phyloP scores from a whole-genome alignment of 2,329 filamentous ascomycete species.

The Cladophialophora bantiana region DNA sequence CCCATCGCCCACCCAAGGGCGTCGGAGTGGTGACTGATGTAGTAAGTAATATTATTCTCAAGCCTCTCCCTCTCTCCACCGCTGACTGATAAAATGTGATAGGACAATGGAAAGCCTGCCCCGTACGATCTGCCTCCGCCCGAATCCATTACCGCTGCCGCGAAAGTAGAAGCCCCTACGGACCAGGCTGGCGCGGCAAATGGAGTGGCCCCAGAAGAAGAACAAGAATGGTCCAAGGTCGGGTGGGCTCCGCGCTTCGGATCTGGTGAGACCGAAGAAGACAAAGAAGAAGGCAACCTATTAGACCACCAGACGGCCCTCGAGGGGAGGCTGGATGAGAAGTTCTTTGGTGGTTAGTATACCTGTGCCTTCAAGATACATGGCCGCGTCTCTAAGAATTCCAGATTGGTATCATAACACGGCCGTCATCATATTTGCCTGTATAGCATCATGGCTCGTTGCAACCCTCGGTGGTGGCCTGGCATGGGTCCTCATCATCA shows the following conservation, averaged over 20 bases:
- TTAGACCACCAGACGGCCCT: conserved; percentile 88
- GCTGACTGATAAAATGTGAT: conserved; percentile 24
- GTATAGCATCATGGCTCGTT: conserved; percentile 86
- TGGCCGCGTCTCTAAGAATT: conserved; percentile 22
- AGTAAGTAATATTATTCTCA: conserved; percentile 50
- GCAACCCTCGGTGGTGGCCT: conserved; percentile 89
- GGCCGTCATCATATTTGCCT: conserved; percentile 91
- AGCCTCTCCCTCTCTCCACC: conserved; percentile 12
- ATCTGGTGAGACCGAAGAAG: conserved; percentile 53
- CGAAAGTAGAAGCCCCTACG: conserved; percentile 52
- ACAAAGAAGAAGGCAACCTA: conserved; percentile 65
- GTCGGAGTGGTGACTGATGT: conserved; percentile 75
- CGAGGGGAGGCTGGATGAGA: conserved; percentile 83
- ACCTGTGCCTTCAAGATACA: conserved; percentile 11
- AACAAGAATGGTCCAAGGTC: conserved; percentile 68
- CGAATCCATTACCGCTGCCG: conserved; percentile 72
- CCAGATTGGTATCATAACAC: conserved; percentile 98
- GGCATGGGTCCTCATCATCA: conserved; percentile 90
- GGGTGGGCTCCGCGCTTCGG: conserved; percentile 92
- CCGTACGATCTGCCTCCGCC: conserved; percentile 80
- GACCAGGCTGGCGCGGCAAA: conserved; percentile 59
- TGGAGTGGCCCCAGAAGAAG: conserved; percentile 55
- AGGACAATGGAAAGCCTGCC: conserved; percentile 71
- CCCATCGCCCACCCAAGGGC: conserved; percentile 43
- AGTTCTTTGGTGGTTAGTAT: conserved; percentile 80